phyloP scores from a whole-genome alignment of 148 eudicot species.

The Rhododendron kiyosumense region DNA sequence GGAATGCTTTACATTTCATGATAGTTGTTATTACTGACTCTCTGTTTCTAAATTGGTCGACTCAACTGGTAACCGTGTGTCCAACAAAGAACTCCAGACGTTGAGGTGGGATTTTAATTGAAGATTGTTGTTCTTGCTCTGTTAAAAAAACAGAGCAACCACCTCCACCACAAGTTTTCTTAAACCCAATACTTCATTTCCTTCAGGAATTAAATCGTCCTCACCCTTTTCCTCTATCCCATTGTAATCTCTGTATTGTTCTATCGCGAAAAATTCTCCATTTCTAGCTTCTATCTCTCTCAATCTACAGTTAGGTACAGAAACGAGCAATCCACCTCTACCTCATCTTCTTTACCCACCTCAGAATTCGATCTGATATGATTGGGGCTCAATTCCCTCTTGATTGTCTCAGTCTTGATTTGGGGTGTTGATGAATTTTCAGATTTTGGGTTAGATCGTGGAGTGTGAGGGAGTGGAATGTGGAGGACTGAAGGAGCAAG shows the following conservation, averaged over 20 bases:
- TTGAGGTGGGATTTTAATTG: conserved; percentile 39
- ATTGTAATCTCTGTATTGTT: neutral
- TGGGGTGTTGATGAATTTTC: too few species aligned
- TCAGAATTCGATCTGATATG: conserved; percentile 14
- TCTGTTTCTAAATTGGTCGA: conserved; percentile 17
- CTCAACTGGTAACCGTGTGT: conserved; percentile 56
- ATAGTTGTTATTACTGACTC: neutral
- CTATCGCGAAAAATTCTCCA: neutral
- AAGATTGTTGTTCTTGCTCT: conserved; percentile 15
- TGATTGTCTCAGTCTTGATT: too few species aligned
- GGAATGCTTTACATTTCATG: too few species aligned
- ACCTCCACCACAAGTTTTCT: neutral
- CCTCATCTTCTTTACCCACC: conserved; percentile 19
- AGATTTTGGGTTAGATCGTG: too few species aligned
- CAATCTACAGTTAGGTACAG: conserved; percentile 12
- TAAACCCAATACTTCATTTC: neutral
- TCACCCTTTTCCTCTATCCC: neutral
- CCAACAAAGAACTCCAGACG: conserved; percentile 83
- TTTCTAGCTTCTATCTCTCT: neutral
- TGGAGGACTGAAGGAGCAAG: too few species aligned
- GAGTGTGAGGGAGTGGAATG: too few species aligned
- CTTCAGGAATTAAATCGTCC: neutral
- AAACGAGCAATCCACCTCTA: conserved; percentile 18
- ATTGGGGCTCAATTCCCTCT: neutral
- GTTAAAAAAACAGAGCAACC: conserved; percentile 15